Conservation (phyloP, 768 basidiomycete species). For the Phanerochaete carnosa region DNA sequence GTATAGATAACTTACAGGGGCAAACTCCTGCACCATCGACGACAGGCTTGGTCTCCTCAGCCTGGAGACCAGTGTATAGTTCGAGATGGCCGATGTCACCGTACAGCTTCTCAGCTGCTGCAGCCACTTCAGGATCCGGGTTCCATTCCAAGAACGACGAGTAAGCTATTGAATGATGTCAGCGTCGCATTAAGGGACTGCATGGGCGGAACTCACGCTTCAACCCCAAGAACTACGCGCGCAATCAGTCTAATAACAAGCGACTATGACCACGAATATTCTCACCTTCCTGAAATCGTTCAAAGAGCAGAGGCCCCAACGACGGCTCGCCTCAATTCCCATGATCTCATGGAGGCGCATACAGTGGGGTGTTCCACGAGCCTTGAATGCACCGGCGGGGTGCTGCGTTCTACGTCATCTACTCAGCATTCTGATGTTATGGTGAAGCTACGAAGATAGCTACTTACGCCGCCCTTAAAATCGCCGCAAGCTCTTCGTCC, state of each 20-base stretch:
- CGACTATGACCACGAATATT: neutral
- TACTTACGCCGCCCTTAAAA: constrained; percentile 65
- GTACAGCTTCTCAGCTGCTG: constrained; percentile 75
- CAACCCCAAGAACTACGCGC: constrained; percentile 58
- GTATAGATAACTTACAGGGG: constrained; percentile 48
- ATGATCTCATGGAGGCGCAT: constrained; percentile 81
- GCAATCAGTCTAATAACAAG: neutral
- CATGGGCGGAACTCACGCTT: constrained; percentile 51
- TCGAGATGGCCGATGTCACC: constrained; percentile 74
- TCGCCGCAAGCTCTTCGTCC: constrained; percentile 65
- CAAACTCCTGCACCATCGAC: constrained; percentile 81
- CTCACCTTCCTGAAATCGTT: constrained; percentile 76
- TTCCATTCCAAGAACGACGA: constrained; percentile 80
- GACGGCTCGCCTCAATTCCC: constrained; percentile 75
- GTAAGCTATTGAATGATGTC: constrained; percentile 47
- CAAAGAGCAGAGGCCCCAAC: constrained; percentile 79
- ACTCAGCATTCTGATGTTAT: neutral
- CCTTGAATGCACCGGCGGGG: constrained; percentile 71
- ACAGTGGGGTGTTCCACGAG: constrained; percentile 64
- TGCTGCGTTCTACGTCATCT: constrained; percentile 56
- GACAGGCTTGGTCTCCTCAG: constrained; percentile 72
- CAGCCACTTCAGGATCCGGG: constrained; percentile 60
- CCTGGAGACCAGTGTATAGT: constrained; percentile 78
- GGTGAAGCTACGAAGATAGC: neutral
- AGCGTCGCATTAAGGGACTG: neutral